These are phyloP conservation scores for Chlamydomonas sphaeroides DNA, from an alignment of 139 green algal species.

Conservation along the genomic window DNA sequence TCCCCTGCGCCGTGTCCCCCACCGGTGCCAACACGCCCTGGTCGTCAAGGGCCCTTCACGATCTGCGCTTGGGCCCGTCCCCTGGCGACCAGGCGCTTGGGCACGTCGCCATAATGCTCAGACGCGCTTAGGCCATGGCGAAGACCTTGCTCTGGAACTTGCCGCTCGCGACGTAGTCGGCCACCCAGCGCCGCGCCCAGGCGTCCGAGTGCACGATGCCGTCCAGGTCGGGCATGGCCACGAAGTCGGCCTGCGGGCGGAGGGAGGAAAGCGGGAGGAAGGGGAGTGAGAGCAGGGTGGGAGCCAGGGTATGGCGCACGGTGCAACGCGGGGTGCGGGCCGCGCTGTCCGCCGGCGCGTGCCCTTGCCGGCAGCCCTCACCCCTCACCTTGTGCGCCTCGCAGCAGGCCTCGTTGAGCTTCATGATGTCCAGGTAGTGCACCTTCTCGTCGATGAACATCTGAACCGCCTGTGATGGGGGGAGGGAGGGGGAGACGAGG, in stretches of 20 bases:
- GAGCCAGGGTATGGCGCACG: too few relatives aligned
- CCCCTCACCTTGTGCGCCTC: slow-evolving; percentile 81
- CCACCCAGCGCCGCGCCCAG: slow-evolving; percentile 88
- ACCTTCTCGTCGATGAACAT: slow-evolving; percentile 96
- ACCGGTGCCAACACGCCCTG: too few relatives aligned
- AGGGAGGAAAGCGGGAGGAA: not conserved
- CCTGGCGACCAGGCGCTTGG: too few relatives aligned
- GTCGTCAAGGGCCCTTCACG: too few relatives aligned
- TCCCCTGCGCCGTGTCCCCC: too few relatives aligned
- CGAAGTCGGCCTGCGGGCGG: slow-evolving; percentile 61
- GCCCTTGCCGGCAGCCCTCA: too few relatives aligned
- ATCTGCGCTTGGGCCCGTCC: too few relatives aligned
- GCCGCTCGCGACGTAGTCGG: slow-evolving; percentile 54
- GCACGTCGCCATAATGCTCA: too few relatives aligned
- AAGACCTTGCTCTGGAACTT: slow-evolving; percentile 41
- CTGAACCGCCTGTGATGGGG: slow-evolving; percentile 96
- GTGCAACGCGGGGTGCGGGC: too few relatives aligned
- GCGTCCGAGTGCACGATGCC: slow-evolving; percentile 96
- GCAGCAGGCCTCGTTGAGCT: slow-evolving; percentile 91
- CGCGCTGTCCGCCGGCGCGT: too few relatives aligned
- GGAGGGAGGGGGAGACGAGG: too few relatives aligned
- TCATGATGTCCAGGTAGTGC: slow-evolving; percentile 95
- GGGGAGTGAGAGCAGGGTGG: too few relatives aligned
- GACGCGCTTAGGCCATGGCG: slow-evolving; percentile 12
- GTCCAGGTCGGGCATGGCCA: slow-evolving; percentile 81